Evolutionary conservation across 805 yeast species (phyloP).

Genomic region (Teunomyces aglyptinius): DNA sequence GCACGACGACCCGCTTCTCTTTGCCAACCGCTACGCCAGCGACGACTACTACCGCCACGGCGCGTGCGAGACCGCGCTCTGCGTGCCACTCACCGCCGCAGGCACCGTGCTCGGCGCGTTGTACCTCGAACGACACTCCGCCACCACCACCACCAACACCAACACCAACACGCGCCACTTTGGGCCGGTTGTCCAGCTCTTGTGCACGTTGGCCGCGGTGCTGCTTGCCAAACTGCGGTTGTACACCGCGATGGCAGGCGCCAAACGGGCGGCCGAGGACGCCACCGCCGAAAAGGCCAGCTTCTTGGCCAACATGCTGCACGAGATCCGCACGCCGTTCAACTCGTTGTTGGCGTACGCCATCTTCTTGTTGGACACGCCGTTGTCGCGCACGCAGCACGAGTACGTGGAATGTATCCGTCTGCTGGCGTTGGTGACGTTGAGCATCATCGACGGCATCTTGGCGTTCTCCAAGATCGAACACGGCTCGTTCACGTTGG

Average conservation of each 20-base stretch:
- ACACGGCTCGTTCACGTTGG: conserved; percentile 50
- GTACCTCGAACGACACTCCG: too few species aligned
- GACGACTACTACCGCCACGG: conserved; percentile 42
- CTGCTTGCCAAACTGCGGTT: conserved; percentile 48
- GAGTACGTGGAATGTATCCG: conserved; percentile 54
- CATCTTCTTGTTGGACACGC: conserved; percentile 49
- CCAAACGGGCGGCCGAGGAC: conserved; percentile 45
- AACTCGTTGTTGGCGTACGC: conserved; percentile 50
- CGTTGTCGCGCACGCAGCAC: conserved; percentile 40
- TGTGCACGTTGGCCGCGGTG: conserved; percentile 53
- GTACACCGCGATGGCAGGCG: conserved; percentile 46
- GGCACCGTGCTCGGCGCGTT: conserved; percentile 44
- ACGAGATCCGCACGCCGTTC: conserved; percentile 56
- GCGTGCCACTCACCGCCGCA: conserved; percentile 46
- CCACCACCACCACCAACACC: too few species aligned
- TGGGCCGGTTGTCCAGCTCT: conserved; percentile 36
- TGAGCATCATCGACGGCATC: conserved; percentile 53
- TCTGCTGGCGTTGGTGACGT: conserved; percentile 49
- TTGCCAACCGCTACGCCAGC: conserved; percentile 31
- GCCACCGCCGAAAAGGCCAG: conserved; percentile 56
- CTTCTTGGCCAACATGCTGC: conserved; percentile 55
- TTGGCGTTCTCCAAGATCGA: conserved; percentile 55
- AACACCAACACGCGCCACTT: too few species aligned
- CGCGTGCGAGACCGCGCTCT: conserved; percentile 34
- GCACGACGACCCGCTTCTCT: conserved; percentile 32